Base-by-base conservation (phyloP, 2,329 filamentous ascomycete genomes). In the Colletotrichum lini region DNA sequence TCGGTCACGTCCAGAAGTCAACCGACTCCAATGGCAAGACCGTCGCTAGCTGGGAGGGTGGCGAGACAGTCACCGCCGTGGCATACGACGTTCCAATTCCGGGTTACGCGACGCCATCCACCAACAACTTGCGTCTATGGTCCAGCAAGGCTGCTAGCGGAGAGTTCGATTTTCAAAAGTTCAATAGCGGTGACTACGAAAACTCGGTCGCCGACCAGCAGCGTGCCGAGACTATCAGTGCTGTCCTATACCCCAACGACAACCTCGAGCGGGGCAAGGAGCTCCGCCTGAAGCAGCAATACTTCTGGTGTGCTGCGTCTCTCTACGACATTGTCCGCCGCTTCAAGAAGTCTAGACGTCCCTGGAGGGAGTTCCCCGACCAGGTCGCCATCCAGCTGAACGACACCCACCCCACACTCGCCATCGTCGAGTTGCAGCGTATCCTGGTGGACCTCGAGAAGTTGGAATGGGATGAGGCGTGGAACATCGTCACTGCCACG, bases 81-180 rank as follows among this genome's bases (percentile, higher is more conserved):
- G 96, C 96, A 68, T 98, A 96, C 78, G 96, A 99, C 82, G 94
- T 98, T 52, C 90, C 91, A 72, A 94, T 98, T 75, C 96, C 96
- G 23, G 96, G 96, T 12, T 98, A 95, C 80, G 91, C 90, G 73
- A 99, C 96, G 0, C 86, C 90, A 9, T 96, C 95, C 13, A 98
- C 95, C 76, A 99, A 99, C 87, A 99, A 99, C 84, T 87, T 99
- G 74, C 93, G 96, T 72, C 88, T 99, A 49, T 99, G 96, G 96
- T 98, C 95, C 54, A 98, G 95, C 87, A 98, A 98, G 84, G 96
- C 96, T 53, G 95, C 95, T 56, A 96, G 94, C 76, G 96, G 96
- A 75, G 96, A 99, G 82, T 99, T 99, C 75, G 96, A 99, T 84
- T 99, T 99, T 84, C 96, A 98, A 79, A 98, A 98, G 82, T 99